These are phyloP conservation scores for Alternaria conjuncta DNA, from an alignment of 2,329 filamentous ascomycete species.

Conservation along the genomic window DNA sequence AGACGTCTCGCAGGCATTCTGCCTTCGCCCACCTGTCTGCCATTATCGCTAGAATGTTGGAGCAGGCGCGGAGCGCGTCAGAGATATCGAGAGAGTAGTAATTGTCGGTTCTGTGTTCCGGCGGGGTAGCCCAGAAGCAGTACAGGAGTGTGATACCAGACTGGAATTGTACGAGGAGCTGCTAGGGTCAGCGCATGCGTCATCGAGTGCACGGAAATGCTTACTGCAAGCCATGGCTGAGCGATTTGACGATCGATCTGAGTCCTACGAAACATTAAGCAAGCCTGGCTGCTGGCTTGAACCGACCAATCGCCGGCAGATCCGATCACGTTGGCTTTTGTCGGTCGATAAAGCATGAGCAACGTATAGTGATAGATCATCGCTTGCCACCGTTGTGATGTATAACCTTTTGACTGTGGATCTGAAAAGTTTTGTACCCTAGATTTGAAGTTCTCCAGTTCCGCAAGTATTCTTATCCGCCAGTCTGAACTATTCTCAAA, in stretches of 20 bases:
- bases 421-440: constrained; percentile 24
- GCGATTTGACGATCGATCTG: constrained; percentile 29
- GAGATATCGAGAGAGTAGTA: constrained; percentile 35
- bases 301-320: constrained; percentile 29
- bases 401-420: constrained; percentile 25
- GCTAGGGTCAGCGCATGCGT: not conserved
- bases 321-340: constrained; percentile 18
- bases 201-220: not conserved
- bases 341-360: constrained; percentile 25
- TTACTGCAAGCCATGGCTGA: constrained; percentile 29
- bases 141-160: constrained; percentile 47
- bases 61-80: constrained; percentile 47
- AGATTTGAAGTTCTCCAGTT: constrained; percentile 23
- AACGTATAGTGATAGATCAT: constrained; percentile 31
- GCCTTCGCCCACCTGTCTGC: constrained; percentile 48
- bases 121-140: constrained; percentile 47
- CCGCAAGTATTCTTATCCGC: constrained; percentile 23
- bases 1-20: constrained; percentile 44
- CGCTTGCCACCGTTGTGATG: constrained; percentile 26
- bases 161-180: constrained; percentile 39
- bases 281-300: constrained; percentile 27
- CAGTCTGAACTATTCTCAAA: constrained; percentile 22
- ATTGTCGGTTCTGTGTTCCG: constrained; percentile 33
- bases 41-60: constrained; percentile 46
- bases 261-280: constrained; percentile 25